Conservation (phyloP, 2,329 filamentous ascomycete species). For the Blumeriella jaapii region DNA sequence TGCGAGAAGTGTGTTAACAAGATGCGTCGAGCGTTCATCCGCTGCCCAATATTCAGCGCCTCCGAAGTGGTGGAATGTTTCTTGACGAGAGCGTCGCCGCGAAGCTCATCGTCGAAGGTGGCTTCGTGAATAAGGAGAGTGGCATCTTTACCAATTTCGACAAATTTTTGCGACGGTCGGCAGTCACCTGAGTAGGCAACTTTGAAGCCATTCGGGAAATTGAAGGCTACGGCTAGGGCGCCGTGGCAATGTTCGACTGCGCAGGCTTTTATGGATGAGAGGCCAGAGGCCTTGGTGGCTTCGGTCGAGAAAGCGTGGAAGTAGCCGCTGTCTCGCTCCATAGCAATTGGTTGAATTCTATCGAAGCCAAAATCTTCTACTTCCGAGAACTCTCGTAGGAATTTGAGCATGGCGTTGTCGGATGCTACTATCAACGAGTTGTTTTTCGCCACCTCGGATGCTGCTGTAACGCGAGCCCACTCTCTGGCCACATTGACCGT, state of each 20-base stretch:
- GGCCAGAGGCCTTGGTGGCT: conserved; percentile 41
- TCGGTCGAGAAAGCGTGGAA: conserved; percentile 28
- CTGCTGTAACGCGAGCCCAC: conserved; percentile 49
- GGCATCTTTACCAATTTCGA: conserved; percentile 55
- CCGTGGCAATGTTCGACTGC: conserved; percentile 69
- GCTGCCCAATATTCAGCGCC: conserved; percentile 63
- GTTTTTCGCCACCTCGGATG: conserved; percentile 30
- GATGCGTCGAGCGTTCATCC: conserved; percentile 70
- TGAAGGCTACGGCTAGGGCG: conserved; percentile 65
- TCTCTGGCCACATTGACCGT: conserved; percentile 69
- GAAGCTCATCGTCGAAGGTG: conserved; percentile 83
- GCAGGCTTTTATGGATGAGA: conserved; percentile 56
- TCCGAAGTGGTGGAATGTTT: conserved; percentile 83
- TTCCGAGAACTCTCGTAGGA: conserved; percentile 67
- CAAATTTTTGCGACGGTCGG: conserved; percentile 62
- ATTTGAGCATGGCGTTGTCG: conserved; percentile 58
- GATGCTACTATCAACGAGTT: conserved; percentile 54
- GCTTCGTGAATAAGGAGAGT: conserved; percentile 91
- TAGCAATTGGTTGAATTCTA: conserved; percentile 25
- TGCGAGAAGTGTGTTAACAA: conserved; percentile 93
- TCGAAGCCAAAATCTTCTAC: conserved; percentile 68
- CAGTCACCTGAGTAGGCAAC: conserved; percentile 93
- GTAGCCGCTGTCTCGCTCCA: conserved; percentile 8
- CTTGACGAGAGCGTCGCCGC: conserved; percentile 70
- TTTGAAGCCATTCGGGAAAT: conserved; percentile 71